A percentile compares a stretch with the other conserved stretches of the same genome.
Conservation (phyloP, 768 basidiomycete genomes). For the Hygrophorus russula region DNA sequence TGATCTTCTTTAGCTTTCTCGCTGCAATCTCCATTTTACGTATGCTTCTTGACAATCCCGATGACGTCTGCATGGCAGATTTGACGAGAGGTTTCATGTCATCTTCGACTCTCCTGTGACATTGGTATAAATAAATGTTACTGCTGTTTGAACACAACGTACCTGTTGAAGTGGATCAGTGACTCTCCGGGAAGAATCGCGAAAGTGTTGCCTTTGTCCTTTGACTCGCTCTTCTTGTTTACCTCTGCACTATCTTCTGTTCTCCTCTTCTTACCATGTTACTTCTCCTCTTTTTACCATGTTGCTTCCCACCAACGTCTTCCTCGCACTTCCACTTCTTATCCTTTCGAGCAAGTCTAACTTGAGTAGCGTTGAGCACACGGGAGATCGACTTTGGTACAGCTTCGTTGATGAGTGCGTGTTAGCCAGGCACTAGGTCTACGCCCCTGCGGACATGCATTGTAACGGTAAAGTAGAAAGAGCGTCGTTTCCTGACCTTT, state of each 20-base stretch:
- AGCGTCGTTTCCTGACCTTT: slow-evolving; percentile 26
- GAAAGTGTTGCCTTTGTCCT: slow-evolving; percentile 16
- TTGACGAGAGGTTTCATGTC: slow-evolving; percentile 56
- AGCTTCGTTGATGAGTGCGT: slow-evolving; percentile 36
- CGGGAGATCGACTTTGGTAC: slow-evolving; percentile 62
- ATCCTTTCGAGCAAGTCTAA: slow-evolving; percentile 42
- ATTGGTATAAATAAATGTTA: slow-evolving; percentile 4
- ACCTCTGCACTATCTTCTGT: slow-evolving; percentile 11
- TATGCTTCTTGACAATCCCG: slow-evolving; percentile 35
- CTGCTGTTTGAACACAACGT: slow-evolving; percentile 10
- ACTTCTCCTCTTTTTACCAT: too few relatives aligned
- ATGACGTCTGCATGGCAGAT: slow-evolving; percentile 47
- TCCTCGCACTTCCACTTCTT: slow-evolving; percentile 31
- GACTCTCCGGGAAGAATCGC: slow-evolving; percentile 59
- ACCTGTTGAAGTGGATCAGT: slow-evolving; percentile 70
- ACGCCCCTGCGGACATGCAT: slow-evolving; percentile 25
- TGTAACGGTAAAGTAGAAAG: neutral
- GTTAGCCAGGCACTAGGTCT: slow-evolving; percentile 37
- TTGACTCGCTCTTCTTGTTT: slow-evolving; percentile 13
- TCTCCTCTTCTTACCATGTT: slow-evolving; percentile 22
- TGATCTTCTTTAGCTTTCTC: slow-evolving; percentile 15
- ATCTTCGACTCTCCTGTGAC: slow-evolving; percentile 57
- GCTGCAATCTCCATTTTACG: slow-evolving; percentile 26
- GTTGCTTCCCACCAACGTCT: slow-evolving; percentile 14
- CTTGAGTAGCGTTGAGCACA: slow-evolving; percentile 49